phyloP scores from a whole-genome alignment of 148 eudicot species.

The Dysphania ambrosioides region DNA sequence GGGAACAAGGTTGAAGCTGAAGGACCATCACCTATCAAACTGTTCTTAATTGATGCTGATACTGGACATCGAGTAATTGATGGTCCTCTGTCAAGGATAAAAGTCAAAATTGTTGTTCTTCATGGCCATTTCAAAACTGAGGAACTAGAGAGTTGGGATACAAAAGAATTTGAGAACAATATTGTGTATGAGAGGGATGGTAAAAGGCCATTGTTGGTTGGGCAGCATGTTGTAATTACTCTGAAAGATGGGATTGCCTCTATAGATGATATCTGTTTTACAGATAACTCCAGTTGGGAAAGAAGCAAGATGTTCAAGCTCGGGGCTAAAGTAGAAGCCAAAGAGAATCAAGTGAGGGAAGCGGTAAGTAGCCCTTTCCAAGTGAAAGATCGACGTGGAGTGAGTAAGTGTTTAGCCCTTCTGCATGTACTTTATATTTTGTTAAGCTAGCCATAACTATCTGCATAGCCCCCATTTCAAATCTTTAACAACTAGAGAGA shows the following conservation, averaged over 20 bases:
- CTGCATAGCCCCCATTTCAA: no score
- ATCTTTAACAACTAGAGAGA: no score
- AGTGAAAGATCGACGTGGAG: conserved; percentile 29
- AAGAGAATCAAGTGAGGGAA: conserved; percentile 14
- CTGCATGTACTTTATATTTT: not conserved
- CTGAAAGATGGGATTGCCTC: conserved; percentile 14
- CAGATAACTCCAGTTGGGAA: conserved; percentile 27
- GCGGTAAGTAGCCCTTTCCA: conserved; percentile 22
- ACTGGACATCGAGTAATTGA: conserved; percentile 21
- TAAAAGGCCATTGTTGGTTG: conserved; percentile 55
- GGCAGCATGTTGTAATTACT: conserved; percentile 28
- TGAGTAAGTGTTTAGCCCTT: conserved; percentile 14
- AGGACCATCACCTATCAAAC: conserved; percentile 24
- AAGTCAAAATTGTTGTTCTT: conserved; percentile 54
- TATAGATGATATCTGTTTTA: conserved; percentile 9
- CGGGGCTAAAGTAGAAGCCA: conserved; percentile 16
- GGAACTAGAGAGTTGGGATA: conserved; percentile 45
- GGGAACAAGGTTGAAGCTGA: conserved; percentile 32
- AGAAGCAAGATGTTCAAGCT: conserved; percentile 24
- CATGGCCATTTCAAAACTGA: conserved; percentile 63
- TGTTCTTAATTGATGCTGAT: conserved; percentile 28
- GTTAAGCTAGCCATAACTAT: no score
- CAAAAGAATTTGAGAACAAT: conserved; percentile 47
- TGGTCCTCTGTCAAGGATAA: conserved; percentile 42
- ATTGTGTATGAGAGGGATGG: conserved; percentile 56